These are phyloP conservation scores for Ascochyta clinopodiicola DNA, from an alignment of 2,329 filamentous ascomycete species.

Conservation along the genomic window DNA sequence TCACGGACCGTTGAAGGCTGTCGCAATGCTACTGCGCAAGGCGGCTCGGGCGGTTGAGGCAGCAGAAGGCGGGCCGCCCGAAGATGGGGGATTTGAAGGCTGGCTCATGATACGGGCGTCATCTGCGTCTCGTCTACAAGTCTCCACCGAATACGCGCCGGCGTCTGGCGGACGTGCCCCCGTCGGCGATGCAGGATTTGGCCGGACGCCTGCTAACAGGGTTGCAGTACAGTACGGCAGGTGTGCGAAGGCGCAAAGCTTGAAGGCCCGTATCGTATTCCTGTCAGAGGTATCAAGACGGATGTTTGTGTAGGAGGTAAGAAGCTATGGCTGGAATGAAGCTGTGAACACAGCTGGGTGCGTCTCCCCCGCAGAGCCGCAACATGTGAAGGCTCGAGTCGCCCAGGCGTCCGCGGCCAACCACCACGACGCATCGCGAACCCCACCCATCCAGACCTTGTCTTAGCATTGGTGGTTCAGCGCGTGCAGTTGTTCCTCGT, in stretches of 20 bases:
- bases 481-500: neutral
- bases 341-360: slow-evolving; percentile 4
- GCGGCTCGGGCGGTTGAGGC: slow-evolving; percentile 38
- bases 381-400: slow-evolving; percentile 14
- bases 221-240: neutral
- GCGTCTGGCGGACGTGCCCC: slow-evolving; percentile 3
- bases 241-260: neutral
- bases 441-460: neutral
- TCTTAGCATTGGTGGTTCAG: neutral
- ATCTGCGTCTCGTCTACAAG: slow-evolving; percentile 13
- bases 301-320: neutral
- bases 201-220: too few species aligned
- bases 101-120: slow-evolving; percentile 23
- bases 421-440: neutral
- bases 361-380: slow-evolving; percentile 34
- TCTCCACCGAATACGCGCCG: slow-evolving; percentile 13
- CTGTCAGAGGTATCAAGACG: neutral
- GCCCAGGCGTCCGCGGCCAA: slow-evolving; percentile 17
- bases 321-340: neutral
- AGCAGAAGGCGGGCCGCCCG: slow-evolving; percentile 37
- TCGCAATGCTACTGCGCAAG: slow-evolving; percentile 47
- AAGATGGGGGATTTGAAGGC: slow-evolving; percentile 45
- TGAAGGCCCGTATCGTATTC: neutral
- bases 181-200: neutral
- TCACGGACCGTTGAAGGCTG: slow-evolving; percentile 50